Evolutionary conservation across 108 stramenopile genomes (phyloP).

Genomic region (Nitzschia putrida): DNA sequence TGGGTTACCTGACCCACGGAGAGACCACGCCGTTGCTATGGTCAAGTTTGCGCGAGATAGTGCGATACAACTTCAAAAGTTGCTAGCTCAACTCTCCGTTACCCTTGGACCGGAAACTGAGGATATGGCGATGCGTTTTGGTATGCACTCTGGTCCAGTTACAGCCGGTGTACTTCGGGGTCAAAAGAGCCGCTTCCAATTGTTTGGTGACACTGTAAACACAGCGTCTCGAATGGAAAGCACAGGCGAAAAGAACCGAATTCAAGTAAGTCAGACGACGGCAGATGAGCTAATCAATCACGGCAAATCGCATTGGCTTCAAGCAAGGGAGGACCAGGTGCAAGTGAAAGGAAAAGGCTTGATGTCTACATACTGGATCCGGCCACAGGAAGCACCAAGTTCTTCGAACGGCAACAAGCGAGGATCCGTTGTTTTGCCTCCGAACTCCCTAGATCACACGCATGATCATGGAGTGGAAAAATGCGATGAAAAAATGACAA

Average conservation of each 20-base stretch:
- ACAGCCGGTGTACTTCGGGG: too few species aligned
- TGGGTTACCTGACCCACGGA: constrained; percentile 14
- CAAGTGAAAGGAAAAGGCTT: constrained; percentile 61
- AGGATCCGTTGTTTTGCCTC: too few species aligned
- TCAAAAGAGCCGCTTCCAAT: too few species aligned
- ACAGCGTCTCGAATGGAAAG: too few species aligned
- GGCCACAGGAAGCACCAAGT: background rate
- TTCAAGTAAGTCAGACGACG: too few species aligned
- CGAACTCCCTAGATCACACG: too few species aligned
- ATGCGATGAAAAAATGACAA: background rate
- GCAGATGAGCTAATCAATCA: constrained; percentile 33
- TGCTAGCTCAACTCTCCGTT: background rate
- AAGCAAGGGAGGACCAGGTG: constrained; percentile 34
- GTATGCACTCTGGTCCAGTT: constrained; percentile 30
- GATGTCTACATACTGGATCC: constrained; percentile 40
- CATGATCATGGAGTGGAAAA: too few species aligned
- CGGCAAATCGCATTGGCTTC: constrained; percentile 39
- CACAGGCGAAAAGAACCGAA: too few species aligned
- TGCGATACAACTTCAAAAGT: background rate
- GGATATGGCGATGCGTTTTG: constrained; percentile 50
- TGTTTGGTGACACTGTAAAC: too few species aligned
- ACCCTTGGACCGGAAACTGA: constrained; percentile 14
- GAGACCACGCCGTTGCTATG: constrained; percentile 21
- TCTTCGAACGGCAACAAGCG: too few species aligned
- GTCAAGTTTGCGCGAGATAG: constrained; percentile 7